These are phyloP conservation scores for Kluyveromyces sp. DNA, from an alignment of 1,139 yeast genomes.

Conservation along the genomic window DNA sequence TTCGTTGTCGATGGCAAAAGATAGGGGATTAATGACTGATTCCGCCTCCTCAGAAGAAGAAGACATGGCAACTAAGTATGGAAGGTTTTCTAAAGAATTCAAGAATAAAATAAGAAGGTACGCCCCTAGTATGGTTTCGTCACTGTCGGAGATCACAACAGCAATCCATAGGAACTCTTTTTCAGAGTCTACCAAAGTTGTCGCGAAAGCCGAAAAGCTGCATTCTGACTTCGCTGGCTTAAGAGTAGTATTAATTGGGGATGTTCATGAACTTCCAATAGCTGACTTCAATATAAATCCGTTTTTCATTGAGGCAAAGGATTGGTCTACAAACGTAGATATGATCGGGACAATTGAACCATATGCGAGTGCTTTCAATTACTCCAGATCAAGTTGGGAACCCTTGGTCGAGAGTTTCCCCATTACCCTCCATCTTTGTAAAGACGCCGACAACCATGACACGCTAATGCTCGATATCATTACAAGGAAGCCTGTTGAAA, in stretches of 20 bases:
- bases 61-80: constrained; percentile 27
- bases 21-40: constrained; percentile 16
- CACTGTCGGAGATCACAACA: constrained; percentile 31
- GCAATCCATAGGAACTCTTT: constrained; percentile 11
- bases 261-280: constrained; percentile 88
- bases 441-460: constrained; percentile 35
- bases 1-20: constrained; percentile 49
- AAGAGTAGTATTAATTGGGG: constrained; percentile 84
- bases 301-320: constrained; percentile 61
- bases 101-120: constrained; percentile 50
- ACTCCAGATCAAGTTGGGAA: constrained; percentile 93
- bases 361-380: constrained; percentile 75
- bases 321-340: constrained; percentile 86
- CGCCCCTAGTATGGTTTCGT: constrained; percentile 57
- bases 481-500: constrained; percentile 69
- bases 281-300: constrained; percentile 73
- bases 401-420: constrained; percentile 90
- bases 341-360: constrained; percentile 67
- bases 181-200: constrained; percentile 27
- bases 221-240: constrained; percentile 71
- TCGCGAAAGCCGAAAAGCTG: constrained; percentile 67
- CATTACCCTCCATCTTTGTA: constrained; percentile 63
- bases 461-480: constrained; percentile 55
- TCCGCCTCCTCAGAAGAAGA: constrained; percentile 25
- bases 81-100: constrained; percentile 54